Evolutionary conservation across 768 basidiomycete species (phyloP), one percentile per base, ranked within the genome.

Genomic region (Russula virescens): DNA sequence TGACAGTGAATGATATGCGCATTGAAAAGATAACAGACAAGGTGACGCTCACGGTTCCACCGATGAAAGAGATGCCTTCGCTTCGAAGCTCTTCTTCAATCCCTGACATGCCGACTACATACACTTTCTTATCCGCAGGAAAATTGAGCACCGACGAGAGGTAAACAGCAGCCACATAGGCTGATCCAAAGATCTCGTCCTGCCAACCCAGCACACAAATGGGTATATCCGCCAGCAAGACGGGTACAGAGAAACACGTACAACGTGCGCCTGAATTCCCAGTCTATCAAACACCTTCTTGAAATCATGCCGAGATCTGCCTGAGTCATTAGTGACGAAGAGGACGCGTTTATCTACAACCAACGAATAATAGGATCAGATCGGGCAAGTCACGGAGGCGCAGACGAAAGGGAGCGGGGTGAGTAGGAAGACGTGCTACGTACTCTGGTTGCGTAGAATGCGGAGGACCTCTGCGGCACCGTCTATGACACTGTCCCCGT

Each of bases 221-320:
- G n/a, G n/a, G n/a, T 53, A 52, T 23, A 2, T 42, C 42, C 59
- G 35, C 59, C 18, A 35, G 21, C 55, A 45, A n/a, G n/a, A n/a
- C n/a, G n/a, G n/a, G 5, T 38, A n/a, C 21, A 28, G 42, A 28
- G 21, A 14, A 26, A 19, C 43, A 76, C 90, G 74, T 74, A 97
- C 96, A 69, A 89, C 87, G 71, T 86, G 80, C 38, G 86, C 92
- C 71, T 93, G 80, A 38, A 98, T 80, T 43, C 91, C 94, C 58
- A 98, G 82, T 69, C 85, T 80, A 74, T 98, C 93, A 72, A 99
- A 97, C 74, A 95, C 96, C 49, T 76, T 76, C 78, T 92, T 94
- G 83, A 94, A 95, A 72, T 76, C 86, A 72, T 76, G 83, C 65
- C 97, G 79, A 5, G 94, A 96, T 76, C 98, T 96, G n/a, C n/a